Conservation (phyloP, 306 rosid genomes). For the Erythrophleum fordii region DNA sequence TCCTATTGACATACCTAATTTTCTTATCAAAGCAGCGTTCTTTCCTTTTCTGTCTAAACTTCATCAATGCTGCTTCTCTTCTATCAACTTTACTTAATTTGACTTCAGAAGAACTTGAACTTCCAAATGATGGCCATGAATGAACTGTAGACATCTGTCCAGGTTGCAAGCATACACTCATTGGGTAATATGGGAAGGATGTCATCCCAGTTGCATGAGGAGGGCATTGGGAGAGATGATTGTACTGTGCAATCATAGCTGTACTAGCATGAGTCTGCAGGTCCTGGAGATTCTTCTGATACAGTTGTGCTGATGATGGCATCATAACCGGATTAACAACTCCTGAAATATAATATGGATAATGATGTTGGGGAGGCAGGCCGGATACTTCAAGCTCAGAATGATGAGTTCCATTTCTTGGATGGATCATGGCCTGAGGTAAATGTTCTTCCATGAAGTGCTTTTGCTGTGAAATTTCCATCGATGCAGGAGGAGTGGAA, state of each 20-base stretch:
- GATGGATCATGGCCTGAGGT: conserved; percentile 49
- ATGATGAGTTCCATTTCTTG: conserved; percentile 56
- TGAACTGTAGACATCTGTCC: conserved; percentile 73
- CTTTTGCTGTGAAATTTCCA: conserved; percentile 61
- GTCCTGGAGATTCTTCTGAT: conserved; percentile 77
- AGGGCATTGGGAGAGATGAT: conserved; percentile 73
- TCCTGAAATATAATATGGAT: conserved; percentile 78
- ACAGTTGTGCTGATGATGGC: conserved; percentile 66
- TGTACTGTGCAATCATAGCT: conserved; percentile 69
- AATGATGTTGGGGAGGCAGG: conserved; percentile 62
- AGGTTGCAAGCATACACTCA: conserved; percentile 68
- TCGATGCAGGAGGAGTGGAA: conserved; percentile 74
- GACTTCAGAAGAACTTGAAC: conserved; percentile 63
- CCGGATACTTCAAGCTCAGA: conserved; percentile 54
- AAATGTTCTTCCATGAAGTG: conserved; percentile 52
- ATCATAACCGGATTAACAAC: conserved; percentile 72
- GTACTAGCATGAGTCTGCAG: conserved; percentile 64
- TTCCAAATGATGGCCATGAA: conserved; percentile 77
- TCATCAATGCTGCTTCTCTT: conserved; percentile 96
- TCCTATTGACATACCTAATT: conserved; percentile 88
- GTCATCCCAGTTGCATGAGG: conserved; percentile 75
- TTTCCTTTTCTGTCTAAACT: conserved; percentile 95
- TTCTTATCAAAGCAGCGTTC: conserved; percentile 96
- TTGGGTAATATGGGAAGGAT: conserved; percentile 76
- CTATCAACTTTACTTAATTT: conserved; percentile 72